phyloP scores from a whole-genome alignment of 345 rosid species.

The Odontarrhena argentea region DNA sequence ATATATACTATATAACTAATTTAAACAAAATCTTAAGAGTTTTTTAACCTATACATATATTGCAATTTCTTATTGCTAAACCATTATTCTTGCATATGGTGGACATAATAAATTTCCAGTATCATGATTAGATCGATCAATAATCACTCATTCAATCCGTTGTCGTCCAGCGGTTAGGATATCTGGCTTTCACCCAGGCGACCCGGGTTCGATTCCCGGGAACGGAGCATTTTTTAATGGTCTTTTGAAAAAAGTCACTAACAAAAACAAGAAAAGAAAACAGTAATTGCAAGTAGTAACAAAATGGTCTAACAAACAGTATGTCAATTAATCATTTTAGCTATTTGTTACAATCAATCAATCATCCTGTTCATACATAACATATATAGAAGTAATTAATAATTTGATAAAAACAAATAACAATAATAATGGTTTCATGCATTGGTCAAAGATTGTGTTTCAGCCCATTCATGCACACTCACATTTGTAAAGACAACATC shows the following conservation, averaged over 20 bases:
- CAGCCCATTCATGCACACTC: constrained; percentile 30
- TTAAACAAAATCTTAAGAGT: too few relatives aligned
- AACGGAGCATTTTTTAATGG: constrained; percentile 48
- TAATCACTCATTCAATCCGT: constrained; percentile 37
- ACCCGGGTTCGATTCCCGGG: constrained; percentile 99
- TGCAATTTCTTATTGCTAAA: too few relatives aligned
- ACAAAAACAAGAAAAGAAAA: too few relatives aligned
- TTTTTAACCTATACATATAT: too few relatives aligned
- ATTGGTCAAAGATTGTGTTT: constrained; percentile 32
- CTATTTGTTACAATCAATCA: background rate
- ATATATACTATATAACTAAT: too few relatives aligned
- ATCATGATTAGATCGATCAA: too few relatives aligned
- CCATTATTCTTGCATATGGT: too few relatives aligned
- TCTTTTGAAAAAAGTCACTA: too few relatives aligned
- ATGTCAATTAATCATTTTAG: too few relatives aligned
- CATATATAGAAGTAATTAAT: background rate
- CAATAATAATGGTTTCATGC: constrained; percentile 5
- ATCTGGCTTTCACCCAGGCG: constrained; percentile 98
- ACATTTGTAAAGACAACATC: constrained; percentile 13
- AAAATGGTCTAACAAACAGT: background rate
- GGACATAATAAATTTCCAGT: too few relatives aligned
- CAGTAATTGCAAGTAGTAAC: background rate
- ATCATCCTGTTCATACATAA: background rate
- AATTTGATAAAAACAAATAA: background rate
- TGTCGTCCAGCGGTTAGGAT: constrained; percentile 99